Evolutionary conservation across 805 yeast species (phyloP).

Genomic region (Myxozyma lipomycoides): DNA sequence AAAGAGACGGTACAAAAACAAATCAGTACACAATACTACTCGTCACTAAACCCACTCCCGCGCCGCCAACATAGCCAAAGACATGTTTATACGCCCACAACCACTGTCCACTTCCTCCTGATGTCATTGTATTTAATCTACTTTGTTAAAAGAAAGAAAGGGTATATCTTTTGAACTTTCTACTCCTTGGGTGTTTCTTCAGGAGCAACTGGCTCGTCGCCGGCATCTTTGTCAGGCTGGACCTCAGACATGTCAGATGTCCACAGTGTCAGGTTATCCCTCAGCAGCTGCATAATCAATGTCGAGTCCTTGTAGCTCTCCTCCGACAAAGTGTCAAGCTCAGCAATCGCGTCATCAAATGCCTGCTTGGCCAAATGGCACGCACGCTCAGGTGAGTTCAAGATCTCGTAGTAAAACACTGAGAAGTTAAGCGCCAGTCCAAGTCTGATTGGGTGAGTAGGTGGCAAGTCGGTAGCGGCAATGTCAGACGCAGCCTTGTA

Average conservation of each 20-base stretch:
- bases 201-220: slow-evolving; percentile 36
- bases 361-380: slow-evolving; percentile 99
- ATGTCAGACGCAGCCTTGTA: slow-evolving; percentile 94
- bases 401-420: slow-evolving; percentile 96
- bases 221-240: slow-evolving; percentile 49
- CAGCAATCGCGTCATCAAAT: slow-evolving; percentile 98
- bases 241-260: slow-evolving; percentile 84
- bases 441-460: slow-evolving; percentile 97
- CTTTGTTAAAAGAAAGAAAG: too few species aligned
- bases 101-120: too few species aligned
- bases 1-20: too few species aligned
- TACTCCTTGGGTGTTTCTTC: slow-evolving; percentile 26
- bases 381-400: slow-evolving; percentile 97
- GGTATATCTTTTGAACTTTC: not conserved
- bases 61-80: too few species aligned
- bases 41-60: too few species aligned
- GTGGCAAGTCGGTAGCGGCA: slow-evolving; percentile 94
- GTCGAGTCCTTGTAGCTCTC: slow-evolving; percentile 98
- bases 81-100: too few species aligned
- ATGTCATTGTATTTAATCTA: too few species aligned
- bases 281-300: slow-evolving; percentile 95
- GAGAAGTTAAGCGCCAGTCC: slow-evolving; percentile 98
- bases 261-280: slow-evolving; percentile 98
- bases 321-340: slow-evolving; percentile 93
- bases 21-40: too few species aligned